phyloP scores from a whole-genome alignment of 345 rosid species.

The Camelina laxa region DNA sequence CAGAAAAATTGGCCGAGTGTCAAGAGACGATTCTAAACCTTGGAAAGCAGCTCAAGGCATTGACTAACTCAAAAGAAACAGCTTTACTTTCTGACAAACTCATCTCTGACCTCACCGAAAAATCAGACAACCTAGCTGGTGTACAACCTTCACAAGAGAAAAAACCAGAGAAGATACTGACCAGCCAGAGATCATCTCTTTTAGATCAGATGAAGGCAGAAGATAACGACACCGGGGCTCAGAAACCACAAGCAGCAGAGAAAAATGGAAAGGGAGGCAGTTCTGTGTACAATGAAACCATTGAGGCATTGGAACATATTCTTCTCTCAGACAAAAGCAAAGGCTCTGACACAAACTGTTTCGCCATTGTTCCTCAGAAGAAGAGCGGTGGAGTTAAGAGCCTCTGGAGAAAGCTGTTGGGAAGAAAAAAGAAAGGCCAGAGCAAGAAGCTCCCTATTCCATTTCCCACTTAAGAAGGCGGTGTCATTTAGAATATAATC shows the following conservation, averaged over 20 bases:
- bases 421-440: constrained; percentile 61
- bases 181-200: constrained; percentile 69
- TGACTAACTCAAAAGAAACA: constrained; percentile 70
- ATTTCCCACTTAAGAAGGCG: constrained; percentile 43
- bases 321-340: constrained; percentile 44
- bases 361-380: constrained; percentile 65
- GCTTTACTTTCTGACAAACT: constrained; percentile 56
- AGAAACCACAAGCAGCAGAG: constrained; percentile 34
- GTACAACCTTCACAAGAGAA: constrained; percentile 35
- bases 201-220: constrained; percentile 89
- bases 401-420: constrained; percentile 73
- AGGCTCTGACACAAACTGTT: constrained; percentile 46
- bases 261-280: constrained; percentile 38
- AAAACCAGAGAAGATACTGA: constrained; percentile 50
- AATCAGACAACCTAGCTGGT: constrained; percentile 24
- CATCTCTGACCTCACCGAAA: constrained; percentile 43
- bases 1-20: constrained; percentile 92
- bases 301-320: constrained; percentile 54
- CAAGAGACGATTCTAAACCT: constrained; percentile 85
- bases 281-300: constrained; percentile 43
- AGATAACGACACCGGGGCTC: constrained; percentile 45
- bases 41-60: constrained; percentile 86
- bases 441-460: constrained; percentile 52
- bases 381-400: constrained; percentile 50
- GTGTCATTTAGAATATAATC: constrained; percentile 27